These are phyloP conservation scores for Taiozyma onychis DNA, from an alignment of 1,139 yeast species.

Conservation along the genomic window DNA sequence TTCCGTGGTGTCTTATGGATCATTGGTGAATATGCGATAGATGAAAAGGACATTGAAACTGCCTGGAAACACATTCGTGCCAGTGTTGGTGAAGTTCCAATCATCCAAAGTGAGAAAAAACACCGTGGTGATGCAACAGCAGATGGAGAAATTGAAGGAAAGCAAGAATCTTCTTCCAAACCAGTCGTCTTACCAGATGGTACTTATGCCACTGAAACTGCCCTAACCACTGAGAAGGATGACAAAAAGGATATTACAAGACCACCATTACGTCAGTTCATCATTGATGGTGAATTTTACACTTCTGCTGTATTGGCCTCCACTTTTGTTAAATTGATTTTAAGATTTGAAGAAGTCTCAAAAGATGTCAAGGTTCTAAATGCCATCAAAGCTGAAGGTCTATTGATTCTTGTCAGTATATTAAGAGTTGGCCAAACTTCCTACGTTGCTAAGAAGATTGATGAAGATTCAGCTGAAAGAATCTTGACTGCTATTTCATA, in stretches of 20 bases:
- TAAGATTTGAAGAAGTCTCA: slow-evolving; percentile 64
- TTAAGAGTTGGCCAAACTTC: slow-evolving; percentile 85
- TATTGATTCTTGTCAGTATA: slow-evolving; percentile 86
- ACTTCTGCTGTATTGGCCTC: slow-evolving; percentile 85
- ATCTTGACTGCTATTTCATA: slow-evolving; percentile 72
- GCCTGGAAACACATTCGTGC: slow-evolving; percentile 86
- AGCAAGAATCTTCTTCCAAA: slow-evolving; percentile 35
- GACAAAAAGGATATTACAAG: slow-evolving; percentile 35
- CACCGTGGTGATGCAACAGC: slow-evolving; percentile 34
- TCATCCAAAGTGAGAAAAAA: slow-evolving; percentile 66
- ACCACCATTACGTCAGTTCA: slow-evolving; percentile 77
- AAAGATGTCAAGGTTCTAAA: slow-evolving; percentile 55
- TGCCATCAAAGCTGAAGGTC: slow-evolving; percentile 91
- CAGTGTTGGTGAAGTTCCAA: slow-evolving; percentile 89
- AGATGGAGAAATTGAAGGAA: slow-evolving; percentile 32
- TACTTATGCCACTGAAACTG: slow-evolving; percentile 95
- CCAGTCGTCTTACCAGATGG: slow-evolving; percentile 96
- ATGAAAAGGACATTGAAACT: slow-evolving; percentile 67
- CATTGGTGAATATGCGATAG: slow-evolving; percentile 82
- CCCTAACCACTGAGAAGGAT: slow-evolving; percentile 46
- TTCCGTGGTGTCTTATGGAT: slow-evolving; percentile 95
- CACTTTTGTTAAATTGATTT: slow-evolving; percentile 81
- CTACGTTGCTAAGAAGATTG: slow-evolving; percentile 71
- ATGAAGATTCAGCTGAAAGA: slow-evolving; percentile 94
- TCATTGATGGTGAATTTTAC: slow-evolving; percentile 86